A percentile compares a stretch with the other conserved stretches of the same genome.
phyloP scores from a whole-genome alignment of 352 stramenopile species.

The Peronospora destructor region DNA sequence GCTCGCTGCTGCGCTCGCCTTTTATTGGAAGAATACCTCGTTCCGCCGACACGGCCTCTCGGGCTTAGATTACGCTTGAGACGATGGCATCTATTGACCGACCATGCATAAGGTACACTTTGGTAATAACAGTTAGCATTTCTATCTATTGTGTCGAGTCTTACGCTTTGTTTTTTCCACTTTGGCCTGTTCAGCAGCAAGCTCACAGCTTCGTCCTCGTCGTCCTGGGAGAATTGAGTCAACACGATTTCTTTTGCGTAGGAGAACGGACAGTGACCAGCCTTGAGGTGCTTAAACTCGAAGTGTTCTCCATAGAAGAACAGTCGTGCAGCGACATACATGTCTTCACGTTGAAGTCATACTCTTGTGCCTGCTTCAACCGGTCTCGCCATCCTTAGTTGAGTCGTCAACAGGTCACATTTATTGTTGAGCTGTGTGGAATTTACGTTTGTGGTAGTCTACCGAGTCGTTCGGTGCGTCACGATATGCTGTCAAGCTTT shows the following conservation, averaged over 20 bases:
- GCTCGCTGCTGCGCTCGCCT: conserved; percentile 20
- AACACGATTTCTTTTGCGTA: conserved; percentile 47
- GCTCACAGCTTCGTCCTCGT: conserved; percentile 11
- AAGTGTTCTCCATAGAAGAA: conserved; percentile 96
- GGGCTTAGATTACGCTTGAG: conserved; percentile 20
- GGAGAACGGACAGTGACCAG: conserved; percentile 86
- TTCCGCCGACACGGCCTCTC: conserved; percentile 16
- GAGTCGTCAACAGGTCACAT: conserved; percentile 17
- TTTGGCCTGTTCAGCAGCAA: conserved; percentile 13
- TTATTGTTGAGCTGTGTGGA: conserved; percentile 73
- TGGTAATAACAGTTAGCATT: conserved; percentile 18
- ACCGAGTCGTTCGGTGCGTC: conserved; percentile 35
- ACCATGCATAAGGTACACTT: conserved; percentile 14
- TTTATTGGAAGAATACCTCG: conserved; percentile 28
- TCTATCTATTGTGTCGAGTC: conserved; percentile 3
- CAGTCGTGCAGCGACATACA: conserved; percentile 83
- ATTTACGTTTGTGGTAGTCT: conserved; percentile 54
- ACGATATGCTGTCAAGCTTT: conserved; percentile 81
- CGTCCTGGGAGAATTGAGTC: conserved; percentile 19
- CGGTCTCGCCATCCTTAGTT: conserved; percentile 38
- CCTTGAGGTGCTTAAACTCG: conserved; percentile 89
- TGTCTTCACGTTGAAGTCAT: conserved; percentile 90
- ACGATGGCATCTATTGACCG: conserved; percentile 24
- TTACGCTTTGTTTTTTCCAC: conserved; percentile 25
- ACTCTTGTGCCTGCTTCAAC: conserved; percentile 82